These are phyloP conservation scores for Penicillium herquei DNA, from an alignment of 495 filamentous ascomycete species.

Conservation along the genomic window DNA sequence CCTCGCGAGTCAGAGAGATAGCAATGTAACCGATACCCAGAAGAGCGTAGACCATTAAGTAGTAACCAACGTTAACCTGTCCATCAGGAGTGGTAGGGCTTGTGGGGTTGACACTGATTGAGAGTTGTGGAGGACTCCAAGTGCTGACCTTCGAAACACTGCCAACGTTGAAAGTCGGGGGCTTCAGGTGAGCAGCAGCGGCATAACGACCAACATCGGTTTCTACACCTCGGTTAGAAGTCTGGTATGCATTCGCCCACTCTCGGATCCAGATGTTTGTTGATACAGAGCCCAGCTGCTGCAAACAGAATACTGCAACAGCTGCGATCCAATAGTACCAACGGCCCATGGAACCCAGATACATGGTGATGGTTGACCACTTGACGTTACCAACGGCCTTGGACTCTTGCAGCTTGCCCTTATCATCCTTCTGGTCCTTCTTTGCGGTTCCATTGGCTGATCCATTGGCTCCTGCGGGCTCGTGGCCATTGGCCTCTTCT, in stretches of 20 bases:
- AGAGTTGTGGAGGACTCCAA: slow-evolving; percentile 28
- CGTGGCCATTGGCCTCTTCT: slow-evolving; percentile 28
- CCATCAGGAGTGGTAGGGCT: slow-evolving; percentile 18
- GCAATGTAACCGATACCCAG: slow-evolving; percentile 72
- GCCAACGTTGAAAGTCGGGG: slow-evolving; percentile 41
- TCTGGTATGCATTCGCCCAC: slow-evolving; percentile 71
- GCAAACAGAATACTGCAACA: slow-evolving; percentile 66
- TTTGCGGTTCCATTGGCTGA: slow-evolving; percentile 19
- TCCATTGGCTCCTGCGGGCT: slow-evolving; percentile 32
- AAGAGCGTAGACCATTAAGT: slow-evolving; percentile 76
- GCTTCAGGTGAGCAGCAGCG: slow-evolving; percentile 38
- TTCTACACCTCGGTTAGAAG: slow-evolving; percentile 18
- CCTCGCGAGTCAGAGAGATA: slow-evolving; percentile 76
- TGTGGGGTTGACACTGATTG: slow-evolving; percentile 1
- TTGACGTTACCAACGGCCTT: slow-evolving; percentile 86
- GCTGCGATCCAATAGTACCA: slow-evolving; percentile 93
- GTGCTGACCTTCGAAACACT: slow-evolving; percentile 37
- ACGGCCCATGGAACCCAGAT: slow-evolving; percentile 82
- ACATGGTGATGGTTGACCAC: slow-evolving; percentile 78
- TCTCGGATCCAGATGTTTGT: slow-evolving; percentile 92
- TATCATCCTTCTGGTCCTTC: slow-evolving; percentile 40
- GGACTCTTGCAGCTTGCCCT: slow-evolving; percentile 60
- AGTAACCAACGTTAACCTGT: slow-evolving; percentile 78
- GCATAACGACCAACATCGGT: slow-evolving; percentile 39
- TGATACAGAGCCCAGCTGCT: slow-evolving; percentile 80